Evolutionary conservation across 75 land plant species (phyloP).

Genomic region (Sequoiadendron giganteum): DNA sequence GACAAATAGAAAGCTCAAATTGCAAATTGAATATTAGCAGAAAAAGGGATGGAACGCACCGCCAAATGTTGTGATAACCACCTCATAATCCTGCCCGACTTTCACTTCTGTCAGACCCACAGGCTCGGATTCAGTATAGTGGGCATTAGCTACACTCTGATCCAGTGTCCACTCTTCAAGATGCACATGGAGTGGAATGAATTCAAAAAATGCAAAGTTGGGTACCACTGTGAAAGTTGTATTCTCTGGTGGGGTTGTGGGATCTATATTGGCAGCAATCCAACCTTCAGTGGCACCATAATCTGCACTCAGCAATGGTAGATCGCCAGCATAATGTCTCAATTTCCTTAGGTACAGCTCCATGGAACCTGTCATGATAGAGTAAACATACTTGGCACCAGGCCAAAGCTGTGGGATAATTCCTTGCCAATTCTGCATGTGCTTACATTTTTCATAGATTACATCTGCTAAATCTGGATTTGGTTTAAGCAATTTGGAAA

Average conservation of each 20-base stretch:
- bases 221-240: slow-evolving; percentile 58
- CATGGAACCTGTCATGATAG: slow-evolving; percentile 79
- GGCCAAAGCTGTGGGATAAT: slow-evolving; percentile 59
- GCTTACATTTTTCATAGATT: slow-evolving; percentile 28
- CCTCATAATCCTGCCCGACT: slow-evolving; percentile 84
- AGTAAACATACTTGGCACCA: slow-evolving; percentile 56
- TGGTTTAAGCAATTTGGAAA: slow-evolving; percentile 28
- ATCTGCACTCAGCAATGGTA: slow-evolving; percentile 57
- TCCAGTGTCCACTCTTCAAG: neutral
- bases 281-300: slow-evolving; percentile 73
- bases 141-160: slow-evolving; percentile 8
- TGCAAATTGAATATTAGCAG: neutral
- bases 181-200: slow-evolving; percentile 47
- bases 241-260: slow-evolving; percentile 37
- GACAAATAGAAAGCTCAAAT: neutral
- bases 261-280: slow-evolving; percentile 62
- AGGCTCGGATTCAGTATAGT: slow-evolving; percentile 24
- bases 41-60: slow-evolving; percentile 35
- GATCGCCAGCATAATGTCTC: slow-evolving; percentile 55
- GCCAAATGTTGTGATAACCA: slow-evolving; percentile 68
- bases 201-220: slow-evolving; percentile 64
- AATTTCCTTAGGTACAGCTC: slow-evolving; percentile 45
- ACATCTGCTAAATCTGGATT: slow-evolving; percentile 33
- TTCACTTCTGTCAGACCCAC: slow-evolving; percentile 75
- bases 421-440: slow-evolving; percentile 38